Conservation (phyloP, 176 grass and related monocot species). For the Carex littledalei region DNA sequence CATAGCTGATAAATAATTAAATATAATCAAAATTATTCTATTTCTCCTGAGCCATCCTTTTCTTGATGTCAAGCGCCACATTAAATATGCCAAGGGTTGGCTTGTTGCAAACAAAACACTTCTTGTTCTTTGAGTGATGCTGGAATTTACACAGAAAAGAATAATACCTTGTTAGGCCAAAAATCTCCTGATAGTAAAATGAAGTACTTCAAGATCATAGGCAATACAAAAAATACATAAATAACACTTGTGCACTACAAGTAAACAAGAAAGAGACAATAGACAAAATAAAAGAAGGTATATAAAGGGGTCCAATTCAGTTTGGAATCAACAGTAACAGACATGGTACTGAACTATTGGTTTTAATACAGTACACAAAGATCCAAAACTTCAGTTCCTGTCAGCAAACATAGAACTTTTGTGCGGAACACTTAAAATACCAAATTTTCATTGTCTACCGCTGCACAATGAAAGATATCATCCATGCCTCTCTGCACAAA, state of each 20-base stretch:
- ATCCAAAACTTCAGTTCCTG: neutral
- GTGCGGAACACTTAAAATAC: neutral
- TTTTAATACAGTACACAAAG: neutral
- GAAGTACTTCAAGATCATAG: neutral
- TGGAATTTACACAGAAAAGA: conserved; percentile 27
- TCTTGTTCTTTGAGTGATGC: conserved; percentile 94
- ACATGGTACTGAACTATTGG: neutral
- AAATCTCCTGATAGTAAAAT: neutral
- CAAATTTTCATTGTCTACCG: too few species aligned
- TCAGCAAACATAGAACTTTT: neutral
- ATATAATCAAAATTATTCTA: conserved; percentile 27
- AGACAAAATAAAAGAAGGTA: too few species aligned
- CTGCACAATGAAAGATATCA: neutral
- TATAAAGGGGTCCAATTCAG: neutral
- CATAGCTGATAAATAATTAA: neutral
- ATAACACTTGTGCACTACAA: neutral
- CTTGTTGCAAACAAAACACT: conserved; percentile 82
- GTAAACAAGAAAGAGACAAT: neutral
- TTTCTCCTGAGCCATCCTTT: conserved; percentile 70
- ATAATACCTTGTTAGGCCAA: neutral
- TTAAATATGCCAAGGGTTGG: conserved; percentile 88
- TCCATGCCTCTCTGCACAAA: neutral
- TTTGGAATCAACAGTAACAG: neutral
- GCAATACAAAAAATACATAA: neutral
- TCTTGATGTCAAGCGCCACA: conserved; percentile 68